Conservation (phyloP, 2,329 filamentous ascomycete species). For the Dactylellina parvicollis region DNA sequence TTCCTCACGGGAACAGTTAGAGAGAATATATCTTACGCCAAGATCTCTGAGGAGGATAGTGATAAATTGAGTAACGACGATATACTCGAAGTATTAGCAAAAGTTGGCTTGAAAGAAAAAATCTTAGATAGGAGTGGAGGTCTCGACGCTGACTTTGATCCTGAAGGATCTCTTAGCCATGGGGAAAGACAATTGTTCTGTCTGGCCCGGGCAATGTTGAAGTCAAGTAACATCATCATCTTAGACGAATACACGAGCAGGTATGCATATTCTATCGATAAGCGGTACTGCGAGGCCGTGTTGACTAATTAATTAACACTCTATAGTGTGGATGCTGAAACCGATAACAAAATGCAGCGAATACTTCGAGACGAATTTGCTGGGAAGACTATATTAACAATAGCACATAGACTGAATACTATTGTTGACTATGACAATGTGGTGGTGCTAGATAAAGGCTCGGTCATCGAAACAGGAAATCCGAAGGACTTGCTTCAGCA, state of each 20-base stretch:
- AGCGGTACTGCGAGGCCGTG: background rate
- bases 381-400: constrained; percentile 36
- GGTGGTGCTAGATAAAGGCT: constrained; percentile 87
- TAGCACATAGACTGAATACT: constrained; percentile 41
- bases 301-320: background rate
- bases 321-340: constrained; percentile 46
- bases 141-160: constrained; percentile 37
- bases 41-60: constrained; percentile 18
- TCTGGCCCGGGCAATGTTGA: constrained; percentile 64
- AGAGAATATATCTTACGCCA: constrained; percentile 43
- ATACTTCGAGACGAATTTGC: constrained; percentile 34
- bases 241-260: constrained; percentile 52
- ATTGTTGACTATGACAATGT: constrained; percentile 77
- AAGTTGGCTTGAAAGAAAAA: constrained; percentile 42
- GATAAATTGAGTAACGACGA: constrained; percentile 20
- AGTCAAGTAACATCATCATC: constrained; percentile 32
- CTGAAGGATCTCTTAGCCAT: constrained; percentile 34
- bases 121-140: constrained; percentile 28
- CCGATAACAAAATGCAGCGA: constrained; percentile 45
- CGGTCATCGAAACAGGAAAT: constrained; percentile 89
- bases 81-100: constrained; percentile 21
- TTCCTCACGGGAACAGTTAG: constrained; percentile 41
- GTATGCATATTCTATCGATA: background rate
- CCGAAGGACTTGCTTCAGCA: constrained; percentile 79
- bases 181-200: constrained; percentile 64